Evolutionary conservation across 768 basidiomycete genomes (phyloP), one percentile per base, ranked within the genome.

Genomic region (Kwoniella bestiolae): DNA sequence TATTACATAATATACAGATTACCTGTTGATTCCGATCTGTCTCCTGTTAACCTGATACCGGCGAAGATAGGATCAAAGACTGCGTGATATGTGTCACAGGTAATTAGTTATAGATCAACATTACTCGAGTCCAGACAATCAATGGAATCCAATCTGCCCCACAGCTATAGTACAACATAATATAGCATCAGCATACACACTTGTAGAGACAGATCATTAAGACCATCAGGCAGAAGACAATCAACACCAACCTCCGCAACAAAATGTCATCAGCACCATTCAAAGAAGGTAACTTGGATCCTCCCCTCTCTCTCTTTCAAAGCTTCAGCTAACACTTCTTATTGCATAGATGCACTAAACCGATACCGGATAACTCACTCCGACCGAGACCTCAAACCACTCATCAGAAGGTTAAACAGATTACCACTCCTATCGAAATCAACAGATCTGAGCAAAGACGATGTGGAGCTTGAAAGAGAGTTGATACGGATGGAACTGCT

Each of bases 311-410:
- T 26, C 12, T 21, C 11, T 14, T 25, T 16, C 23, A 26, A 51
- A 1, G 23, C 32, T 3, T 7, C 23, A 45, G 2, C 51, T 53
- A 35, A 44, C 26, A n/a, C 4, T 12, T 2, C 3, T 12, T 51
- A 18, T 31, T n/a, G 11, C 18, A 26, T 51, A 78, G 76, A 78
- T 47, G 70, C 72, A 23, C 50, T 75, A 7, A 78, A 73, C 38
- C 66, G 74, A 4, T 78, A 59, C 63, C 72, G 76, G 5, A 67
- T 78, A 56, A 72, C 74, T 21, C 76, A 78, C 59, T 63, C 76
- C 9, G 76, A 78, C 41, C 56, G 72, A 49, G 76, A 78, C 28
- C 38, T 75, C 45, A 68, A 71, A 57, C 68, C 74, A 1, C 64
- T 78, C 34, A 44, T 69, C 4, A 68, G 67, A 7, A 68, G 76